Percentiles rank a stretch among this genome's conserved stretches.
Evolutionary conservation across 345 rosid genomes (phyloP).

Genomic region (Eucalyptus brandiana): DNA sequence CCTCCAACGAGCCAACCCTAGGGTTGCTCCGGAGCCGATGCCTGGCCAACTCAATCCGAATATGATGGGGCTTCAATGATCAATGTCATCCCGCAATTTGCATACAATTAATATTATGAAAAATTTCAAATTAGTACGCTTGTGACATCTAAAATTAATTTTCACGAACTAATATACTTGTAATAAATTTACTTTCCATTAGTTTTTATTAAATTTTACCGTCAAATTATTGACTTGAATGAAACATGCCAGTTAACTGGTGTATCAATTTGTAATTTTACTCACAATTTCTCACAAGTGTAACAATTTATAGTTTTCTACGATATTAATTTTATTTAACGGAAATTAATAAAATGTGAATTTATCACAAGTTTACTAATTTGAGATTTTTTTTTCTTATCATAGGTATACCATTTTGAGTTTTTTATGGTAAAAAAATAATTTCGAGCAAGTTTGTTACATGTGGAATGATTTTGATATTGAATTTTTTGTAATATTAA

Average conservation of each 20-base stretch:
- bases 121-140: no score
- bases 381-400: no score
- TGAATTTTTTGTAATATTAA: no score
- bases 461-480: fast-evolving
- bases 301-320: fast-evolving
- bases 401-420: no score
- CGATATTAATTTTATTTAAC: no score
- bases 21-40: fast-evolving
- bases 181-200: fast-evolving
- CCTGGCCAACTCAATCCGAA: fast-evolving
- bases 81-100: not conserved
- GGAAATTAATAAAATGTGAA: fast-evolving
- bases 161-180: fast-evolving
- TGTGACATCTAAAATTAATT: no score
- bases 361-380: no score
- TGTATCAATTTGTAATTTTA: fast-evolving
- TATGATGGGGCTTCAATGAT: not conserved
- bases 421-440: no score
- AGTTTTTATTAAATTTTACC: fast-evolving
- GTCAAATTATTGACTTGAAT: fast-evolving
- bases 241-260: fast-evolving
- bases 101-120: no score
- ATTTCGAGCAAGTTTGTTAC: no score
- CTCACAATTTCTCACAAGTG: fast-evolving
- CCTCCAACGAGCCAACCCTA: not conserved